phyloP scores from a whole-genome alignment of 441 rosid species.

The Brassica balearica region DNA sequence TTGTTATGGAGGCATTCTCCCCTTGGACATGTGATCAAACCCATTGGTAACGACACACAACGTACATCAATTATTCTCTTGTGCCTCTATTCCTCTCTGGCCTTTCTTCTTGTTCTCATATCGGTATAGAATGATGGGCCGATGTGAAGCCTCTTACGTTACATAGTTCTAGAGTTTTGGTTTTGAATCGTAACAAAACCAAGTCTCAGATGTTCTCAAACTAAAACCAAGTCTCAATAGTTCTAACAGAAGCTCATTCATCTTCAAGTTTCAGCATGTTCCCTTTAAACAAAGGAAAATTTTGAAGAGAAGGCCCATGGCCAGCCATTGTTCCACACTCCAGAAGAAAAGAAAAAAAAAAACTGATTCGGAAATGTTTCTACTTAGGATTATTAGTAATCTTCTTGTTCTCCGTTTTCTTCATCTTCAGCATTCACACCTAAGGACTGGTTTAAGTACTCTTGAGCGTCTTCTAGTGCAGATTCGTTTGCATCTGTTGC shows the following conservation, averaged over 20 bases:
- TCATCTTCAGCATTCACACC: conserved; percentile 47
- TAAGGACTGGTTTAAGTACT: conserved; percentile 55
- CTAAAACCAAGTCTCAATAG: background rate
- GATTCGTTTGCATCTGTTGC: conserved; percentile 86
- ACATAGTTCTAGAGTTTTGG: background rate
- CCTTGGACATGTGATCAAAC: too few species aligned
- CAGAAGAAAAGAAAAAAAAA: background rate
- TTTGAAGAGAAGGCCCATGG: conserved; percentile 36
- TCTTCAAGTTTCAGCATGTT: conserved; percentile 30
- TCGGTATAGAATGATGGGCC: background rate
- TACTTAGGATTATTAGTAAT: conserved; percentile 34
- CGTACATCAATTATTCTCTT: background rate
- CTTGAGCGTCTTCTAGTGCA: conserved; percentile 84
- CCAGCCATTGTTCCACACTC: conserved; percentile 26
- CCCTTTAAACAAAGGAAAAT: conserved; percentile 16
- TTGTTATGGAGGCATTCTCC: too few species aligned
- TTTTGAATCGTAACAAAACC: background rate
- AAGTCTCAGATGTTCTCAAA: conserved; percentile 9
- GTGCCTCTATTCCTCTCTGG: background rate
- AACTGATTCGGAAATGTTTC: conserved; percentile 9
- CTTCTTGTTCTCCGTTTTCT: conserved; percentile 23
- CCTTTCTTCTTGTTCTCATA: background rate
- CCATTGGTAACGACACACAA: too few species aligned
- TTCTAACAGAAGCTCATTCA: conserved; percentile 40
- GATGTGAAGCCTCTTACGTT: background rate